Evolutionary conservation across 2,329 filamentous ascomycete genomes (phyloP).

Genomic region (Pestalotiopsis sp.): DNA sequence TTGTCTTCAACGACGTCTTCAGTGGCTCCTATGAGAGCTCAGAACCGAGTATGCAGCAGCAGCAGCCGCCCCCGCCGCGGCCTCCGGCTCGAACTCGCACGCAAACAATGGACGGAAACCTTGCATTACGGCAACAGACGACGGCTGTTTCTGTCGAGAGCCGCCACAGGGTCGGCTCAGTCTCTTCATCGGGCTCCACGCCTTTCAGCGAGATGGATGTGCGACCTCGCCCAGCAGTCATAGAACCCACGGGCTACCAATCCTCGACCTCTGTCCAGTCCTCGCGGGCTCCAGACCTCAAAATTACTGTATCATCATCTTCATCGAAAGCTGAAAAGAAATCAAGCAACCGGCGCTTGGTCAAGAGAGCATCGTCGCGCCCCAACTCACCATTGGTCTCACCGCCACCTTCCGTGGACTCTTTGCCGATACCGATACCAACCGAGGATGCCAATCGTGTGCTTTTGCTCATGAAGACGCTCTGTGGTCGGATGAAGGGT

Average conservation of each 20-base stretch:
- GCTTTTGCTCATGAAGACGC: constrained; percentile 74
- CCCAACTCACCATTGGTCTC: constrained; percentile 61
- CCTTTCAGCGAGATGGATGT: constrained; percentile 50
- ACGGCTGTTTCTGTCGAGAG: constrained; percentile 46
- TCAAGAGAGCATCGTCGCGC: constrained; percentile 59
- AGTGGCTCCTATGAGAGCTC: constrained; percentile 52
- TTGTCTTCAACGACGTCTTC: constrained; percentile 63
- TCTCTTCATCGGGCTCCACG: constrained; percentile 65
- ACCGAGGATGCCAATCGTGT: constrained; percentile 74
- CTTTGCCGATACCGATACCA: constrained; percentile 60
- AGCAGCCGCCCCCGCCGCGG: constrained; percentile 36
- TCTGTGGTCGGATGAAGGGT: constrained; percentile 80
- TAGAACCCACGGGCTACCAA: constrained; percentile 47
- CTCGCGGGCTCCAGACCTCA: constrained; percentile 38
- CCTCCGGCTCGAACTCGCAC: constrained; percentile 54
- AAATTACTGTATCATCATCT: constrained; percentile 32
- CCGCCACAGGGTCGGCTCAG: constrained; percentile 70
- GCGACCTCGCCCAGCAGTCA: constrained; percentile 40
- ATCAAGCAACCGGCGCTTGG: constrained; percentile 50
- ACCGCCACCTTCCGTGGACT: constrained; percentile 61
- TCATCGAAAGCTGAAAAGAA: constrained; percentile 47
- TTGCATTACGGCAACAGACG: constrained; percentile 45
- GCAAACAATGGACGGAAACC: constrained; percentile 59
- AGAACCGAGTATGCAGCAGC: constrained; percentile 39
- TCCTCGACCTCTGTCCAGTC: constrained; percentile 39